These are phyloP conservation scores for Annulohypoxylon stygium DNA, from an alignment of 495 filamentous ascomycete genomes.

Conservation along the genomic window DNA sequence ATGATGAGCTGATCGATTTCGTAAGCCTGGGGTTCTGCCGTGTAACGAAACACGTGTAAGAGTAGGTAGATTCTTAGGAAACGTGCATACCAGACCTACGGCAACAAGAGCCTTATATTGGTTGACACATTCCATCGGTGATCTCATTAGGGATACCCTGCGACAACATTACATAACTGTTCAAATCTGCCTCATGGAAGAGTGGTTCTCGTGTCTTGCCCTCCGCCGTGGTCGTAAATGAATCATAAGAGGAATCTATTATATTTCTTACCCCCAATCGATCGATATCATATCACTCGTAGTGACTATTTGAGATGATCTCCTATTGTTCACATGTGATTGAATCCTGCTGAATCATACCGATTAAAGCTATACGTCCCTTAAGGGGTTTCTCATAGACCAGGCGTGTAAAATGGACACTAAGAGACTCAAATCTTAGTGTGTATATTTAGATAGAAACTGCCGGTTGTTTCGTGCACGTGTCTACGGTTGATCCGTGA, in stretches of 20 bases:
- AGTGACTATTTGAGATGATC: not conserved
- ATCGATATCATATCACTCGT: not conserved
- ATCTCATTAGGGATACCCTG: not conserved
- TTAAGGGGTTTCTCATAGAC: no score
- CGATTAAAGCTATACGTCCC: no score
- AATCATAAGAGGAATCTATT: not conserved
- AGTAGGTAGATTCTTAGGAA: not conserved
- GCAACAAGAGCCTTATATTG: not conserved
- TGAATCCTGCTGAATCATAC: no score
- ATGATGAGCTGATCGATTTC: constrained; percentile 11
- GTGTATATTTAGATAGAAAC: no score
- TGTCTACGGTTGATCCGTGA: not conserved
- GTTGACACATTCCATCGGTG: not conserved
- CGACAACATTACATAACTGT: not conserved
- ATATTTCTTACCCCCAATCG: not conserved
- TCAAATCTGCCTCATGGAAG: not conserved
- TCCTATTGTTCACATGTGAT: not conserved
- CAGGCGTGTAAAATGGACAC: no score
- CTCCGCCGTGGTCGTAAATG: not conserved
- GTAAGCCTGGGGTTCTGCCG: not conserved
- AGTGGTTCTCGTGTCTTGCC: not conserved
- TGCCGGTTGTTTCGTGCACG: no score
- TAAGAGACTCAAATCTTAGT: no score
- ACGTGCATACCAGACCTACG: not conserved
- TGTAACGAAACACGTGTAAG: constrained; percentile 8